Evolutionary conservation across 2,329 filamentous ascomycete genomes (phyloP), one percentile per base, ranked within the genome.

Genomic region (Diaporthe amygdali): DNA sequence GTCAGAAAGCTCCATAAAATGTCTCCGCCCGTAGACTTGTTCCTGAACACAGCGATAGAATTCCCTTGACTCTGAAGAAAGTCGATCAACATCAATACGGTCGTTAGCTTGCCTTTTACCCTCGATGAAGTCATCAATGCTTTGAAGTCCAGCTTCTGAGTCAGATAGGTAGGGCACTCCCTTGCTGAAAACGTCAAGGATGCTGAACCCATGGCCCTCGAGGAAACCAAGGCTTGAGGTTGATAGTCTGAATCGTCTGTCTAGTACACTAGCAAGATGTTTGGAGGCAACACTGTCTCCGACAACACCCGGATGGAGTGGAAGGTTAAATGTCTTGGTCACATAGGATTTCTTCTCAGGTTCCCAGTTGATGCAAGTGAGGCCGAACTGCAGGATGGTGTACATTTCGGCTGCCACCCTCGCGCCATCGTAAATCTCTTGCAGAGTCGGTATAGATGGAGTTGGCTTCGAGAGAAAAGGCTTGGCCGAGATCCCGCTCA

Each of bases 331-430:
- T 0, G 80, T 74, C 49, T 74, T 74, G 0, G 75, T 76, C 10
- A 54, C 54, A 25, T 80, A 79, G 2, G 67, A 66, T 70, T 74
- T 64, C 3, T n/a, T 54, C 1, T 64, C 17, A 8, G 69, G 59
- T 2, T 75, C 51, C 61, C 75, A 77, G 4, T 37, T 66, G 32
- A 81, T 51, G 41, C 79, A 83, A 0, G 81, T 83, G 27, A 83
- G 64, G 7, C 82, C 82, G 9, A 84, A 54, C 66, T 84, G 79
- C 2, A 84, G 66, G 12, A 82, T 74, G 30, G 78, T 76, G 64
- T 79, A 82, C 1, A 70, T 76, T 14, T 76, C 72, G 1, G 81
- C 79, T 1, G 76, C 79, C 10, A 74, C 72, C 51, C 74, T 80
- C 49, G 77, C 76, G 10, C 73, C 55, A 3, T 74, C 55, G 63